phyloP scores from a whole-genome alignment of 2,329 filamentous ascomycete species.

The Beauveria rudraprayagi region DNA sequence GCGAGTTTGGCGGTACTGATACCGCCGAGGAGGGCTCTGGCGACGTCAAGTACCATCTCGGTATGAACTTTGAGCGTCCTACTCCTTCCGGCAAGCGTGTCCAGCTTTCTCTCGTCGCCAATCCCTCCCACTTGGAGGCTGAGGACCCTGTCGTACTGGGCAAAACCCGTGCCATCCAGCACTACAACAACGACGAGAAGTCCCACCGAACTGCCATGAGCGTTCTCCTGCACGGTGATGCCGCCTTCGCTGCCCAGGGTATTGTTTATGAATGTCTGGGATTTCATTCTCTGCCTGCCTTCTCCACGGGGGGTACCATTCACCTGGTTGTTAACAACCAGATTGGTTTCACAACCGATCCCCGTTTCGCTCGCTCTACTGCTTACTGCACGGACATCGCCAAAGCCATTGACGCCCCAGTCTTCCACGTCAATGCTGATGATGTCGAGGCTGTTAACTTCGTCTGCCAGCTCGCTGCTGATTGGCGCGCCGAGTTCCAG shows the following conservation, averaged over 20 bases:
- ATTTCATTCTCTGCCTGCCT: slow-evolving; percentile 90
- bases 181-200: slow-evolving; percentile 96
- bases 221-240: slow-evolving; percentile 92
- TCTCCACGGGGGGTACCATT: slow-evolving; percentile 94
- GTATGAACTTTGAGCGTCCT: slow-evolving; percentile 99
- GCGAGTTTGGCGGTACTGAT: slow-evolving; percentile 84
- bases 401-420: slow-evolving; percentile 95
- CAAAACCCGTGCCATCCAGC: slow-evolving; percentile 95
- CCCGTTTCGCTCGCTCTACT: slow-evolving; percentile 92
- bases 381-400: slow-evolving; percentile 99
- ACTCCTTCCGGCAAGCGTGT: slow-evolving; percentile 98
- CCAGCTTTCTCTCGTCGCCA: slow-evolving; percentile 96
- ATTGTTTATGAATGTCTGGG: slow-evolving; percentile 98
- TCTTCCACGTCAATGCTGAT: slow-evolving; percentile 98
- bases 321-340: slow-evolving; percentile 99
- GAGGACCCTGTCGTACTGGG: slow-evolving; percentile 97
- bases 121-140: slow-evolving; percentile 95
- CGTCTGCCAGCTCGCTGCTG: slow-evolving; percentile 90
- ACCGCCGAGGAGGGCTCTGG: slow-evolving; percentile 91
- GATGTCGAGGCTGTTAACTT: slow-evolving; percentile 98
- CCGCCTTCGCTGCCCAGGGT: slow-evolving; percentile 92
- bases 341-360: slow-evolving; percentile 98
- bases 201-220: slow-evolving; percentile 87
- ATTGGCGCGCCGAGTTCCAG: slow-evolving; percentile 98
- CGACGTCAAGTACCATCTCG: slow-evolving; percentile 98